A percentile compares a stretch with the other conserved stretches of the same genome.
Conservation (phyloP, 345 rosid genomes). For the Eucalyptus viminalis region DNA sequence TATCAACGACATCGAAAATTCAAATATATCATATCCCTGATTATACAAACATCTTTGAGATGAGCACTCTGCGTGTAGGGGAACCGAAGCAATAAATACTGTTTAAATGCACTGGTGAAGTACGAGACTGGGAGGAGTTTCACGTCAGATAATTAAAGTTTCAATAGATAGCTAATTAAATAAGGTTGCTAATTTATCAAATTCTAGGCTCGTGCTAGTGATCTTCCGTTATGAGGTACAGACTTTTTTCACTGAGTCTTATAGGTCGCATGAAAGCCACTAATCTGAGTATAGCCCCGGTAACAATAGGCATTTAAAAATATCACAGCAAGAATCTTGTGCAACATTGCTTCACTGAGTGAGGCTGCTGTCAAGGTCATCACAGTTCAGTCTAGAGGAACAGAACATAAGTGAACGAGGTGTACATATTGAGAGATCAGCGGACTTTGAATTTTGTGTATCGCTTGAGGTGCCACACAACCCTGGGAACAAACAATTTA, state of each 20-base stretch:
- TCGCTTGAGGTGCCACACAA: background rate
- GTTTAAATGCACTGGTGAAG: background rate
- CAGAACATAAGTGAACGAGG: background rate
- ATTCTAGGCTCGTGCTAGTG: background rate
- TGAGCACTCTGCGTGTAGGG: background rate
- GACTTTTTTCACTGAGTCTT: background rate
- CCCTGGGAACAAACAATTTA: background rate
- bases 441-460: background rate
- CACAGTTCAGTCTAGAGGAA: background rate
- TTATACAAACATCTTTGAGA: background rate
- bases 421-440: background rate
- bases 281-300: background rate
- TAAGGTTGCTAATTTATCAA: background rate
- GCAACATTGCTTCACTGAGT: background rate
- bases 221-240: background rate
- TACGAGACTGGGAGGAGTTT: background rate
- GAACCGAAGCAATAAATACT: background rate
- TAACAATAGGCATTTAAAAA: background rate
- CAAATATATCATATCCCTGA: background rate
- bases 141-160: background rate
- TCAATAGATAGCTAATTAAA: background rate
- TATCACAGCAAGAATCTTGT: background rate
- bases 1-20: background rate
- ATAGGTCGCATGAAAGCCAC: background rate
- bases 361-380: background rate